Conservation (phyloP, 805 yeast species). For the Candida morakotiae region DNA sequence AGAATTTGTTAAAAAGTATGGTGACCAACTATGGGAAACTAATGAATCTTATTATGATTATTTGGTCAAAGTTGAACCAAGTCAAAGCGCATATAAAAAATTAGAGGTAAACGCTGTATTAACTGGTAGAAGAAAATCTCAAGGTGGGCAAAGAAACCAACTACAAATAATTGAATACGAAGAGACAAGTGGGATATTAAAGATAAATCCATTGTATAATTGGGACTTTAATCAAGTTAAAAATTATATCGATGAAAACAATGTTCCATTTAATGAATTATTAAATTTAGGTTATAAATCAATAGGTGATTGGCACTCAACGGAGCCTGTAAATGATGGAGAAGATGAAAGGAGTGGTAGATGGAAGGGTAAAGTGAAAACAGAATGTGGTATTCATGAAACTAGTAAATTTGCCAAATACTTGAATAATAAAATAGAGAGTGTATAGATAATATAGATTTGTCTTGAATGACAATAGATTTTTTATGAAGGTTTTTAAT, state of each 20-base stretch:
- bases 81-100: conserved; percentile 75
- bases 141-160: conserved; percentile 77
- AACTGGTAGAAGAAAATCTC: conserved; percentile 87
- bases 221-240: conserved; percentile 79
- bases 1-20: conserved; percentile 66
- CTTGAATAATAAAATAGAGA: conserved; percentile 17
- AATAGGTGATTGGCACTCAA: conserved; percentile 93
- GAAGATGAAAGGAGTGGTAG: conserved; percentile 97
- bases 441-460: neutral
- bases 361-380: conserved; percentile 89
- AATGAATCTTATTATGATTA: conserved; percentile 82
- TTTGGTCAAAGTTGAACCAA: conserved; percentile 89
- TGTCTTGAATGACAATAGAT: no score
- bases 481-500: no score
- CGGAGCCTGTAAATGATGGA: conserved; percentile 82
- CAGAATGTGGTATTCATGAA: conserved; percentile 94
- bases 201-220: conserved; percentile 83
- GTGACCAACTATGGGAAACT: conserved; percentile 77
- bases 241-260: conserved; percentile 58
- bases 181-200: conserved; percentile 61
- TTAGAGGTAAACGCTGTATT: conserved; percentile 77
- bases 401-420: conserved; percentile 69
- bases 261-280: conserved; percentile 83
- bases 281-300: conserved; percentile 86
- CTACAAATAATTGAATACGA: conserved; percentile 78